Percentiles rank a stretch among this genome's conserved stretches.
Evolutionary conservation across 495 filamentous ascomycete species (phyloP).

Genomic region (Trichoderma gamsii): DNA sequence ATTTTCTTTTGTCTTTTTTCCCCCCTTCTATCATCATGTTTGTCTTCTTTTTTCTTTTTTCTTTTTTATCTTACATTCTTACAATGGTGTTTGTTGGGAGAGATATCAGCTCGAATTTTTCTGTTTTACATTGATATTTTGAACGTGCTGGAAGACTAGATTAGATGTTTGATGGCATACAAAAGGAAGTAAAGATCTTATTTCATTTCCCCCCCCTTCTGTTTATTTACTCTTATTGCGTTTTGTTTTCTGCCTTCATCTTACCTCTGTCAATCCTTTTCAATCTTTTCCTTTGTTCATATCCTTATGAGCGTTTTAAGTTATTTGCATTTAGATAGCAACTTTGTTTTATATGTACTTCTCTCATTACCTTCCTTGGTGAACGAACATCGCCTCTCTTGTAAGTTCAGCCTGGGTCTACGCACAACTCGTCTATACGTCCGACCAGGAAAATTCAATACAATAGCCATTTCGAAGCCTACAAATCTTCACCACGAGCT

Average conservation of each 20-base stretch:
- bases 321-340: background rate
- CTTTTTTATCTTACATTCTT: no score
- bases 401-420: background rate
- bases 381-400: background rate
- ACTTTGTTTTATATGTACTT: background rate
- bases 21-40: no score
- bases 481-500: slow-evolving; percentile 30
- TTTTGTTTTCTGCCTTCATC: background rate
- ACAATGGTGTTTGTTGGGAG: no score
- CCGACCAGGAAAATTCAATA: background rate
- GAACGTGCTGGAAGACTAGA: background rate
- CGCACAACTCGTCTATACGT: background rate
- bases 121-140: background rate
- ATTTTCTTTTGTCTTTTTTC: no score
- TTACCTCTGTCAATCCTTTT: background rate
- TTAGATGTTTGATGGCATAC: background rate
- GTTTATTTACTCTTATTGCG: background rate
- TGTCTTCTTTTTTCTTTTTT: no score
- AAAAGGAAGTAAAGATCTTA: background rate
- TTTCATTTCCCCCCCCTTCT: background rate
- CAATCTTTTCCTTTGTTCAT: background rate
- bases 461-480: background rate
- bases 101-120: no score
- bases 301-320: background rate
- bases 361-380: background rate